phyloP scores from a whole-genome alignment of 257 asterid species.

The Nemophila menziesii region DNA sequence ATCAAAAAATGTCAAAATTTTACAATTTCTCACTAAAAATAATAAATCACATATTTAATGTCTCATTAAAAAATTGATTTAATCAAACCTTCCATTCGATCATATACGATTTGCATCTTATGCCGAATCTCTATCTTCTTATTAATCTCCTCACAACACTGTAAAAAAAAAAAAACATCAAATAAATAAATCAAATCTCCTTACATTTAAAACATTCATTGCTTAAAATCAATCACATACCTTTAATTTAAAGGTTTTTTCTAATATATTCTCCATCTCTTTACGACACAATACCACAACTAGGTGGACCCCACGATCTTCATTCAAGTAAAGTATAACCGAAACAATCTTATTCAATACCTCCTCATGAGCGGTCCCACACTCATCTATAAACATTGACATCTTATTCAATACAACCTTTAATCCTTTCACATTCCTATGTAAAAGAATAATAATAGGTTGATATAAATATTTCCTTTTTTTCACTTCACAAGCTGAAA shows the following conservation, averaged over 20 bases:
- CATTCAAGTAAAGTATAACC: too few relatives aligned
- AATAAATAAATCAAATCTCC: not conserved
- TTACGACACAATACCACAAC: too few relatives aligned
- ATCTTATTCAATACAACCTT: not conserved
- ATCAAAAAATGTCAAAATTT: too few relatives aligned
- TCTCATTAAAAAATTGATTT: too few relatives aligned
- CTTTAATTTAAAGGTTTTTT: too few relatives aligned
- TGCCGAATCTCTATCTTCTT: slow-evolving; percentile 49
- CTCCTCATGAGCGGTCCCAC: too few relatives aligned
- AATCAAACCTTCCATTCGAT: slow-evolving; percentile 25
- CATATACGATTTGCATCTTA: slow-evolving; percentile 34
- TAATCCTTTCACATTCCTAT: not conserved
- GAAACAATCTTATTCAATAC: too few relatives aligned
- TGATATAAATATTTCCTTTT: slow-evolving; percentile 44
- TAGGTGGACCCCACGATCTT: too few relatives aligned
- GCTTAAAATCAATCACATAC: not conserved
- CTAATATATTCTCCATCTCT: not conserved
- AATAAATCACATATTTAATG: too few relatives aligned
- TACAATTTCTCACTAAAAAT: too few relatives aligned
- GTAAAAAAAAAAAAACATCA: slow-evolving; percentile 18
- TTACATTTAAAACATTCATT: not conserved
- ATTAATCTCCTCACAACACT: slow-evolving; percentile 37
- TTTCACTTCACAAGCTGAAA: too few relatives aligned
- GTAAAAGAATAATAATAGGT: not conserved
- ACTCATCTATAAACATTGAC: too few relatives aligned